A percentile compares a stretch with the other conserved stretches of the same genome.
These are phyloP conservation scores for Zygosaccharomyces pseudobailii DNA, from an alignment of 1,139 yeast genomes.

Conservation along the genomic window DNA sequence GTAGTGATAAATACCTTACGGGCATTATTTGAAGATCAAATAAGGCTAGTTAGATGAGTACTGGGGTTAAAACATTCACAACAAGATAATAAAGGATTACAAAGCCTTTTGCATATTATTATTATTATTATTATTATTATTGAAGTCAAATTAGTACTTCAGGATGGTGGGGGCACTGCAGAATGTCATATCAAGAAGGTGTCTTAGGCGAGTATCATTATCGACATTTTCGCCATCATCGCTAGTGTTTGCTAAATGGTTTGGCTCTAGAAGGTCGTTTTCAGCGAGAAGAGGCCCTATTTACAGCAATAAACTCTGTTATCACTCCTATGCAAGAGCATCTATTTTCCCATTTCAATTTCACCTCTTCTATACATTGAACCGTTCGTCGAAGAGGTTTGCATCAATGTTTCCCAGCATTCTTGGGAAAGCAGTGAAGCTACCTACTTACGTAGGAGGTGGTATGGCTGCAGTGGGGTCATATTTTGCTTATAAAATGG, in stretches of 20 bases:
- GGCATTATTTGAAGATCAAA: background rate
- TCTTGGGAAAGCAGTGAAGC: slow-evolving; percentile 52
- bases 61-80: background rate
- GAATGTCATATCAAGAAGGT: background rate
- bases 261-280: background rate
- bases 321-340: slow-evolving; percentile 22
- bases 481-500: slow-evolving; percentile 84
- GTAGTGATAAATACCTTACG: background rate
- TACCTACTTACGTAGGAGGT: slow-evolving; percentile 84
- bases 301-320: slow-evolving; percentile 8
- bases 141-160: too few species aligned
- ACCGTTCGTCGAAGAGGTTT: slow-evolving; percentile 21
- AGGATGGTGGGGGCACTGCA: slow-evolving; percentile 1
- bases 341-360: slow-evolving; percentile 18
- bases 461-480: slow-evolving; percentile 94
- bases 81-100: too few species aligned
- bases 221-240: background rate
- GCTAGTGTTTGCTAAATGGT: background rate
- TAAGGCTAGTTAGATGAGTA: background rate
- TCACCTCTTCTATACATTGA: slow-evolving; percentile 13
- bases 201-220: background rate
- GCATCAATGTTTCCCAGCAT: slow-evolving; percentile 45
- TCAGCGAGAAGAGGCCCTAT: background rate
- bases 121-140: background rate
- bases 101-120: too few species aligned